Base-by-base conservation (phyloP, 2,329 filamentous ascomycete genomes). In the Emydomyces testavorans region DNA sequence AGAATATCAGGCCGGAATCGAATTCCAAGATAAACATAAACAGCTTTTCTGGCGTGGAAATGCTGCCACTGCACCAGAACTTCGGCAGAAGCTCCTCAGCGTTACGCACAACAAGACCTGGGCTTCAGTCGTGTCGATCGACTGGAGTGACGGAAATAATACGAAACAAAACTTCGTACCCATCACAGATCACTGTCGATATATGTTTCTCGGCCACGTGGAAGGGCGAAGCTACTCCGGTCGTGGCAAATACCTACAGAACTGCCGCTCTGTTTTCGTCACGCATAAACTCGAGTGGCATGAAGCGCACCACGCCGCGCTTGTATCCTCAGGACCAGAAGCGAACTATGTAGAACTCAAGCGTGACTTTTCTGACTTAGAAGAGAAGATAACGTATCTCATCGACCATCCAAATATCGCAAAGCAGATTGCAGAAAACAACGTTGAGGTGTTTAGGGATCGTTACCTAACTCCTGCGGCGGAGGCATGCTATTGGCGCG, bases 301-400 rank as follows among this genome's bases (percentile, higher is more conserved):
- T 6, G 69, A 75, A 51, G 70, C 69, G 37, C 70, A 75, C 48
- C 67, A 73, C 38, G 67, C 66, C 0, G 66, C 74, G 0, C 57
- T 76, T 28, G 54, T 67, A 6, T 55, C 66, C 1, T 62, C 63
- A 1, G 73, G 73, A 0, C 65, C 69, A 1, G 63, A 71, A 2
- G 69, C 72, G 23, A 76, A 76, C 50, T 74, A 68, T 35, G 64
- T 76, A 11, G 61, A 71, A 49, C 71, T 76, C 0, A 59, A 68
- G 18, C 57, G 65, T 4, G 70, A 76, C 56, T 83, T 78, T 60
- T 74, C 73, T 32, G 78, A 83, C 53, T 65, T 79, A 49, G 61
- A 65, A 10, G 53, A 57, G 6, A 70, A 67, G 48, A 64, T 73
- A 34, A 51, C 68, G 15, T 66, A 65, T 46, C 59, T 75, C 3